Evolutionary conservation across 1,139 yeast species (phyloP).

Genomic region (Suhomyces panamericanus): DNA sequence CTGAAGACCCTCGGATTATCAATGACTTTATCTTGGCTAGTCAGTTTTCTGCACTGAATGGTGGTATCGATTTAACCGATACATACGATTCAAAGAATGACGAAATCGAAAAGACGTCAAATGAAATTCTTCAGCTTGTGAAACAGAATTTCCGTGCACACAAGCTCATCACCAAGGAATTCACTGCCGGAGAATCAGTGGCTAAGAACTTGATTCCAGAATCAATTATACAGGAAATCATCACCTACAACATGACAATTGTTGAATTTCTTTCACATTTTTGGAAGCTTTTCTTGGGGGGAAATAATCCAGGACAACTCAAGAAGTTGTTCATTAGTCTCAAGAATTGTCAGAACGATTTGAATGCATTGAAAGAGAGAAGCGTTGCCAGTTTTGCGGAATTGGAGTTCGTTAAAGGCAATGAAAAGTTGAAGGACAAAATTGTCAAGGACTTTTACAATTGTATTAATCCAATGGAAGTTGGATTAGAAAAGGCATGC

Average conservation of each 20-base stretch:
- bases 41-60: conserved; percentile 17
- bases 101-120: conserved; percentile 49
- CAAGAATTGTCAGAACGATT: conserved; percentile 29
- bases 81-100: conserved; percentile 34
- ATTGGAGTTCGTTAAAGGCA: conserved; percentile 19
- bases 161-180: conserved; percentile 31
- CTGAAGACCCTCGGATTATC: conserved; percentile 22
- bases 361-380: conserved; percentile 17
- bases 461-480: conserved; percentile 31
- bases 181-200: conserved; percentile 15
- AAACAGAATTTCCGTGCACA: conserved; percentile 57
- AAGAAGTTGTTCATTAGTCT: conserved; percentile 40
- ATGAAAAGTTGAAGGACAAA: conserved; percentile 38
- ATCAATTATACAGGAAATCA: conserved; percentile 34
- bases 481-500: conserved; percentile 34
- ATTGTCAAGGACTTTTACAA: conserved; percentile 33
- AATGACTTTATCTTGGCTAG: conserved; percentile 28
- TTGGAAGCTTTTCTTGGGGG: conserved; percentile 42
- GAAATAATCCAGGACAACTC: conserved; percentile 40
- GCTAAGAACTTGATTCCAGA: conserved; percentile 28
- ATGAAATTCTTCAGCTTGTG: conserved; percentile 51
- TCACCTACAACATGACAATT: conserved; percentile 39
- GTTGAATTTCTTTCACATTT: conserved; percentile 48
- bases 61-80: conserved; percentile 43
- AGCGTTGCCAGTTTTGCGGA: conserved; percentile 10